Evolutionary conservation across 345 rosid genomes (phyloP).

Genomic region (Turnera subulata): DNA sequence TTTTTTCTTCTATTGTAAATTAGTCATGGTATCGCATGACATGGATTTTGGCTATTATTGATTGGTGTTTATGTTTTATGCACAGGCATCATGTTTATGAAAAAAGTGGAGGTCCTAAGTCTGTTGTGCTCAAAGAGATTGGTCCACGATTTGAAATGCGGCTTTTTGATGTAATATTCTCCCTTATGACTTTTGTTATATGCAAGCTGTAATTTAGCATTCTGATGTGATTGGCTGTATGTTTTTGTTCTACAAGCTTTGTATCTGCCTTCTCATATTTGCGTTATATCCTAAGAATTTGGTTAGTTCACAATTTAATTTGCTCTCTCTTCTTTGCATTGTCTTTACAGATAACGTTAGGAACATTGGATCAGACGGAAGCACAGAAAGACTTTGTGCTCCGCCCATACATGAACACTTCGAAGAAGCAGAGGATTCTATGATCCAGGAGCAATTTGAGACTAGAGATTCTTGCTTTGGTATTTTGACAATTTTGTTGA

Average conservation of each 20-base stretch:
- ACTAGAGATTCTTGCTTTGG: no score
- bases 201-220: background rate
- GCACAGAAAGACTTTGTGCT: slow-evolving; percentile 79
- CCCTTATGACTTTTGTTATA: background rate
- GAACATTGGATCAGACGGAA: slow-evolving; percentile 82
- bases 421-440: slow-evolving; percentile 59
- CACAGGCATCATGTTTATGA: slow-evolving; percentile 77
- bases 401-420: slow-evolving; percentile 83
- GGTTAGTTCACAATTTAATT: background rate
- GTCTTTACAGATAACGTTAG: slow-evolving; percentile 60
- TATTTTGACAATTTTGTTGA: no score
- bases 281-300: background rate
- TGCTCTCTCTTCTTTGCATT: background rate
- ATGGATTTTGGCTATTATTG: no score
- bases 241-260: background rate
- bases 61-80: no score
- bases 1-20: no score
- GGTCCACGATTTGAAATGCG: slow-evolving; percentile 92
- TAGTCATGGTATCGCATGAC: no score
- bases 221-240: background rate
- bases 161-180: slow-evolving; percentile 61
- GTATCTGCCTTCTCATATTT: background rate
- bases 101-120: slow-evolving; percentile 72
- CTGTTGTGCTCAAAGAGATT: slow-evolving; percentile 72
- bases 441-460: no score